phyloP scores from a whole-genome alignment of 2,329 filamentous ascomycete species.

The Botrytis sinoallii region DNA sequence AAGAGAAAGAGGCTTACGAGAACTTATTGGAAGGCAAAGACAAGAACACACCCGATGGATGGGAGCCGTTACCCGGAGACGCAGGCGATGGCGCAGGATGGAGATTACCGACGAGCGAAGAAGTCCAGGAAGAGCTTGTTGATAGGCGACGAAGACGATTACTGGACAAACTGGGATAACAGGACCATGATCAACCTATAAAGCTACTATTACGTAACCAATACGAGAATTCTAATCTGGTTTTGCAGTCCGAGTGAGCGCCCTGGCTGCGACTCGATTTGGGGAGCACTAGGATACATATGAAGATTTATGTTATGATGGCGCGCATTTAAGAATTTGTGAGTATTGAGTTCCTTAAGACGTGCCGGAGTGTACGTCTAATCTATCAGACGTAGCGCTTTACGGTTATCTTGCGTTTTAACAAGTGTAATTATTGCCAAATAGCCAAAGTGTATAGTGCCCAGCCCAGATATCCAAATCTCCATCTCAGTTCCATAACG shows the following conservation, averaged over 20 bases:
- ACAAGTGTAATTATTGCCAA: conserved; percentile 1
- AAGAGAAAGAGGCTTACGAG: conserved; percentile 78
- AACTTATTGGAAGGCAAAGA: conserved; percentile 58
- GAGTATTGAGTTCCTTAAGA: background rate
- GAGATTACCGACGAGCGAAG: conserved; percentile 80
- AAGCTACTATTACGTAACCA: background rate
- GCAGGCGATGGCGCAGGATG: conserved; percentile 77
- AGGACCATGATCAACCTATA: background rate
- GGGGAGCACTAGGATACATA: no score
- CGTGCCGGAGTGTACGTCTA: background rate
- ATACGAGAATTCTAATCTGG: background rate
- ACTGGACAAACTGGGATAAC: conserved; percentile 62
- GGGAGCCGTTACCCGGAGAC: conserved; percentile 87
- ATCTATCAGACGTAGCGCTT: background rate
- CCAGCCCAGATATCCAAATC: background rate
- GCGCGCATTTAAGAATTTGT: background rate
- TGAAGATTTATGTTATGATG: background rate
- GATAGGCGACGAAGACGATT: conserved; percentile 80
- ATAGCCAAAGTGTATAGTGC: background rate
- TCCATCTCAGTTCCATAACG: background rate
- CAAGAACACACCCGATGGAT: conserved; percentile 61
- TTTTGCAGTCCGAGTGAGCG: background rate
- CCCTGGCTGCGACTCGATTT: background rate
- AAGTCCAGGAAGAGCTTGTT: conserved; percentile 92
- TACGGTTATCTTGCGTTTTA: background rate